These are phyloP conservation scores for Caryopteris hybrid DNA, from an alignment of 305 asterid genomes.

Conservation along the genomic window DNA sequence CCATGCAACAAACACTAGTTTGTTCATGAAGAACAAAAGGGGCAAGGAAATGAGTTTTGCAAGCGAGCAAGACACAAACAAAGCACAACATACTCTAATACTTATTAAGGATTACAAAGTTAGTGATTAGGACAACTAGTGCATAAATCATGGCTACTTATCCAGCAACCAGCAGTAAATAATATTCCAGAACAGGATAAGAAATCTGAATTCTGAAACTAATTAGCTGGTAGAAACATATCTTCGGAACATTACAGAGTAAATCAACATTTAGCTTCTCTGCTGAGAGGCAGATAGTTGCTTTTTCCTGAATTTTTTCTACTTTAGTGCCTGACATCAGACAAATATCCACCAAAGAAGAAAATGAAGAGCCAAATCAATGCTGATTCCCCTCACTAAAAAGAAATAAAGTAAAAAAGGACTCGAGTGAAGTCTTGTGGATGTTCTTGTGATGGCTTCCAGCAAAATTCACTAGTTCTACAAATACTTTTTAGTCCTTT, in stretches of 20 bases:
- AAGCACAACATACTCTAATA: too few species aligned
- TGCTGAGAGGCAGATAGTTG: not conserved
- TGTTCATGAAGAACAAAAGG: too few species aligned
- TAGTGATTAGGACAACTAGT: not conserved
- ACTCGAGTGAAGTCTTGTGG: not conserved
- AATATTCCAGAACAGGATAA: not conserved
- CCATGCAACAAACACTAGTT: too few species aligned
- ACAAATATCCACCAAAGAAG: not conserved
- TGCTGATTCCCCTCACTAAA: not conserved
- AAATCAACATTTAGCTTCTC: not conserved
- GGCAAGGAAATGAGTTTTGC: too few species aligned
- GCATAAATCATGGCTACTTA: not conserved
- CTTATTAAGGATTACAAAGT: too few species aligned
- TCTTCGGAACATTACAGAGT: not conserved
- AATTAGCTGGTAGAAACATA: not conserved
- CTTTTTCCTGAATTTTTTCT: not conserved
- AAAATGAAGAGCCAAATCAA: not conserved
- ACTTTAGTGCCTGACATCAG: not conserved
- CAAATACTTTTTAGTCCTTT: not conserved
- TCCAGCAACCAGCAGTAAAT: not conserved
- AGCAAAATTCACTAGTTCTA: not conserved
- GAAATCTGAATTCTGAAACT: conserved; percentile 7
- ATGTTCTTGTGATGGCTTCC: not conserved
- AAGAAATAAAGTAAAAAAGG: not conserved
- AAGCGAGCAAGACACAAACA: too few species aligned